phyloP scores from a whole-genome alignment of 2,329 filamentous ascomycete species.

The Cladobotryum mycophilum region DNA sequence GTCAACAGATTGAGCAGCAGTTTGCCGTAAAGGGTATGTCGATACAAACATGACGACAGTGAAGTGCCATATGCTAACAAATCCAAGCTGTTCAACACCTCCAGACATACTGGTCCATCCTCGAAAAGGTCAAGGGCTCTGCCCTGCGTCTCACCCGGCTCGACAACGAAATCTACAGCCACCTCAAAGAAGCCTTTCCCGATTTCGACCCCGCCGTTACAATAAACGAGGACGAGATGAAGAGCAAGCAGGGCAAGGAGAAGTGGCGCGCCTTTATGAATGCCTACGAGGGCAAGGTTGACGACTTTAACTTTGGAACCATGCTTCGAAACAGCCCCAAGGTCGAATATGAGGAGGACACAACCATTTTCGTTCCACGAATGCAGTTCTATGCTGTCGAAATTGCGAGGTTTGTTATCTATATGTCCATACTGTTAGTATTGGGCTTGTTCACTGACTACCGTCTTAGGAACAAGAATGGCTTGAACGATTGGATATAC shows the following conservation, averaged over 20 bases:
- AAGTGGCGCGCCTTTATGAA: constrained; percentile 93
- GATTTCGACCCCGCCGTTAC: constrained; percentile 80
- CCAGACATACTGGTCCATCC: constrained; percentile 93
- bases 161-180: constrained; percentile 89
- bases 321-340: constrained; percentile 76
- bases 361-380: constrained; percentile 73
- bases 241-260: constrained; percentile 93
- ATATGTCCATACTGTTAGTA: background rate
- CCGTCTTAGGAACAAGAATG: constrained; percentile 67
- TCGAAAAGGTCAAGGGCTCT: constrained; percentile 87
- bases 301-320: constrained; percentile 97
- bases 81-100: constrained; percentile 78
- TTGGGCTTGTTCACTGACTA: too few relatives aligned
- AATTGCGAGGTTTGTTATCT: constrained; percentile 35
- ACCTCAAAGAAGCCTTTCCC: constrained; percentile 82
- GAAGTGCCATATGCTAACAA: too few relatives aligned
- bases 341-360: constrained; percentile 78
- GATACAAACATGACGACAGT: background rate
- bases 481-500: constrained; percentile 95
- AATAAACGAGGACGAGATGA: constrained; percentile 91
- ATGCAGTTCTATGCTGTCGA: constrained; percentile 53
- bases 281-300: constrained; percentile 87
- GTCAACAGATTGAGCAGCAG: constrained; percentile 85
- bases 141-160: constrained; percentile 83
- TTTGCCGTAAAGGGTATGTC: constrained; percentile 85